These are phyloP conservation scores for Vitis vinifera DNA, from an alignment of 164 flowering plant genomes.

Conservation along the genomic window ASM3070453v1 NC_081818.1:27293501-27294000, in stretches of 20 bases:
- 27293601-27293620: too few relatives aligned
- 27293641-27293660: background rate
- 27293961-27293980: slow-evolving; percentile 42
- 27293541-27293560: too few relatives aligned
- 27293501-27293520: too few relatives aligned
- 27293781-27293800: slow-evolving; percentile 59
- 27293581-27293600: too few relatives aligned
- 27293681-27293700: slow-evolving; percentile 67
- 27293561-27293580: too few relatives aligned
- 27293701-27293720: slow-evolving; percentile 75
- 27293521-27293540: too few relatives aligned
- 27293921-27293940: slow-evolving; percentile 25
- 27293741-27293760: slow-evolving; percentile 43
- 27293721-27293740: slow-evolving; percentile 41
- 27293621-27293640: too few relatives aligned
- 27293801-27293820: slow-evolving; percentile 46
- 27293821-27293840: slow-evolving; percentile 14
- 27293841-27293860: slow-evolving; percentile 27
- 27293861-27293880: slow-evolving; percentile 52
- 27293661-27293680: slow-evolving; percentile 19
- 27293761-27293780: slow-evolving; percentile 76
- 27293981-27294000: slow-evolving; percentile 44
- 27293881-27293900: slow-evolving; percentile 29
- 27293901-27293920: slow-evolving; percentile 1
- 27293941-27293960: slow-evolving; percentile 29